phyloP scores from a whole-genome alignment of 1,284 basidiomycete genomes.

The Cutaneotrichosporon spelunceum region DNA sequence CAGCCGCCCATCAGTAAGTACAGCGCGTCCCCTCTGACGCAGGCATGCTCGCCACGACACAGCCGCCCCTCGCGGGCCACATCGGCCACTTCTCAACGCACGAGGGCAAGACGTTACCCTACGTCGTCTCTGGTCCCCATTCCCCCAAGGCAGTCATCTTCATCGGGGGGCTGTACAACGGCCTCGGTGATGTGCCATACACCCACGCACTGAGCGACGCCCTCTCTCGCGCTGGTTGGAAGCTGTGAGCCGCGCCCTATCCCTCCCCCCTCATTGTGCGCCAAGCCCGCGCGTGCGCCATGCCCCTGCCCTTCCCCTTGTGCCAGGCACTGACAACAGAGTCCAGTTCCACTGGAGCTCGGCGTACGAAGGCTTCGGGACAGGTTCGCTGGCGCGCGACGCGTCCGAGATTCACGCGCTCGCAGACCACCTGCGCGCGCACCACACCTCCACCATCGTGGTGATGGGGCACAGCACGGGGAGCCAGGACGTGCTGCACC shows the following conservation, averaged over 20 bases:
- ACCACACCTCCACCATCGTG: conserved; percentile 38
- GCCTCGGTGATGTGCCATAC: conserved; percentile 43
- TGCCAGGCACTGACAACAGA: conserved; percentile 23
- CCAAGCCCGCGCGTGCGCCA: background rate
- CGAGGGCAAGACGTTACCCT: conserved; percentile 28
- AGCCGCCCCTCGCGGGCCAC: conserved; percentile 10
- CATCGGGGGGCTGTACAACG: conserved; percentile 49
- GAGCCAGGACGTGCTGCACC: conserved; percentile 50
- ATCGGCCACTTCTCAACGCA: conserved; percentile 6
- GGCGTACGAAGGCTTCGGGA: conserved; percentile 44
- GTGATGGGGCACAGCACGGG: conserved; percentile 52
- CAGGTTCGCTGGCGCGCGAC: conserved; percentile 41
- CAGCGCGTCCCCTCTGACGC: background rate
- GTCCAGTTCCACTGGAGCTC: conserved; percentile 48
- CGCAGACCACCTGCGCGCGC: conserved; percentile 36
- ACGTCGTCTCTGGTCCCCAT: conserved; percentile 38
- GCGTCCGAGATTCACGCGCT: conserved; percentile 40
- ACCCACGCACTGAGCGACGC: conserved; percentile 29
- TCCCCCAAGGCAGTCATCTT: conserved; percentile 40
- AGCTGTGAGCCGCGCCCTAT: conserved; percentile 37
- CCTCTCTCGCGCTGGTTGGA: conserved; percentile 40
- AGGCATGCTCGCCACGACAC: background rate
- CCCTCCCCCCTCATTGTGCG: background rate
- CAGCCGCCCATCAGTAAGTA: too few relatives aligned
- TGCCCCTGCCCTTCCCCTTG: background rate